Evolutionary conservation across 257 asterid species (phyloP), one percentile per base, ranked within the genome.

Genomic region (Apocynum venetum): DNA sequence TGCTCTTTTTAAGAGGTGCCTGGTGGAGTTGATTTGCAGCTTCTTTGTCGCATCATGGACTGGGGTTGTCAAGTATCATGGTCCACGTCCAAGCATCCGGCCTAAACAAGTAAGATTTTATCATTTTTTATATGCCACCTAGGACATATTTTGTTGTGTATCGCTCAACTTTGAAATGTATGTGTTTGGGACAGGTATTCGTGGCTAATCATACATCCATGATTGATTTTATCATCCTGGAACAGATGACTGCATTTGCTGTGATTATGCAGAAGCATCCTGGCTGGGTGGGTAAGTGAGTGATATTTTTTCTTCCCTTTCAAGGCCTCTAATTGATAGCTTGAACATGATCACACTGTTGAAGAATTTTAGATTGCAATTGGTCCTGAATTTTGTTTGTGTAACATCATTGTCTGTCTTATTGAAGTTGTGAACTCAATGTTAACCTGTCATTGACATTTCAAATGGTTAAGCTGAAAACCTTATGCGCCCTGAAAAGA

Each of bases 181-280:
- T 63, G 5, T 67, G 60, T n/a, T 71, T 81, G 77, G 83, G 82
- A 71, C 95, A 96, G 99, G 94, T 96, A 56, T 96, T 96, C 83
- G 98, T 96, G 81, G 95, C 99, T 44, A 96, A 96, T 84, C 99
- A 96, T 88, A 96, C 99, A 15, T 96, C 99, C 77, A 96, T 96
- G 99, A 96, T 96, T 84, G 99, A 96, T 83, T 96, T 96, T 89
- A 86, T 96, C 67, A 85, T 93, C 77, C 88, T 96, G 82, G 99
- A 96, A 80, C 99, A 96, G 89, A 93, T 96, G 99, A 93, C 98
- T 78, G 97, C 99, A 83, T 96, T 96, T 85, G 99, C 98, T 74
- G 99, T 93, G 80, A 96, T 96, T 71, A 96, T 96, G 99, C 99
- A 96, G 90, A 96, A 96, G 88, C 99, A 96, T 93, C 99, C 99